A percentile compares a stretch with the other conserved stretches of the same genome.
phyloP scores from a whole-genome alignment of 345 rosid species.

The Eucalyptus marginata region DNA sequence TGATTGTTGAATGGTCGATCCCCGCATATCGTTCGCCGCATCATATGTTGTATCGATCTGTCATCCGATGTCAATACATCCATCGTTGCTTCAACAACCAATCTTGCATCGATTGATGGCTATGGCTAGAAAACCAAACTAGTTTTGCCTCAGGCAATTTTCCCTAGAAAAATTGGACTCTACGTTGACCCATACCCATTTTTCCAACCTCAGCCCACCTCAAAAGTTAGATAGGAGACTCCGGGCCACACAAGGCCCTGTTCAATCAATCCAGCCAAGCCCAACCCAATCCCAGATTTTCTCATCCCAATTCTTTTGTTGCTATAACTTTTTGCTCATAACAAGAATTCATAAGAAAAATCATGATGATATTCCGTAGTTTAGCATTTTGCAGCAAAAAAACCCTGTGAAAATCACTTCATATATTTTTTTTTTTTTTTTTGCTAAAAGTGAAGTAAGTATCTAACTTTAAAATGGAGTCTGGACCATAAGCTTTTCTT shows the following conservation, averaged over 20 bases:
- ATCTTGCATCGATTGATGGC: background rate
- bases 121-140: background rate
- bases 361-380: background rate
- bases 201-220: background rate
- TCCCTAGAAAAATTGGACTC: background rate
- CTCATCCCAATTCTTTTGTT: background rate
- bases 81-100: background rate
- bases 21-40: background rate
- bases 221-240: background rate
- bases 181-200: background rate
- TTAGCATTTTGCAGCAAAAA: background rate
- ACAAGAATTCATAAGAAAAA: background rate
- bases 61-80: background rate
- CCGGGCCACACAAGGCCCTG: background rate
- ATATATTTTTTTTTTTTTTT: background rate
- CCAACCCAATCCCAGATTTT: background rate
- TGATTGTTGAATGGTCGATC: accelerated
- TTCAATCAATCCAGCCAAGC: background rate
- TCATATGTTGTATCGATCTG: background rate
- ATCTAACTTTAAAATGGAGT: background rate
- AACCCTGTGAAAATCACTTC: background rate
- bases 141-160: background rate
- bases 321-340: background rate
- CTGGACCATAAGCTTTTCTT: background rate
- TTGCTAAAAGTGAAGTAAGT: background rate